Evolutionary conservation across 768 basidiomycete genomes (phyloP).

Genomic region (Boletus rubroflammeus): DNA sequence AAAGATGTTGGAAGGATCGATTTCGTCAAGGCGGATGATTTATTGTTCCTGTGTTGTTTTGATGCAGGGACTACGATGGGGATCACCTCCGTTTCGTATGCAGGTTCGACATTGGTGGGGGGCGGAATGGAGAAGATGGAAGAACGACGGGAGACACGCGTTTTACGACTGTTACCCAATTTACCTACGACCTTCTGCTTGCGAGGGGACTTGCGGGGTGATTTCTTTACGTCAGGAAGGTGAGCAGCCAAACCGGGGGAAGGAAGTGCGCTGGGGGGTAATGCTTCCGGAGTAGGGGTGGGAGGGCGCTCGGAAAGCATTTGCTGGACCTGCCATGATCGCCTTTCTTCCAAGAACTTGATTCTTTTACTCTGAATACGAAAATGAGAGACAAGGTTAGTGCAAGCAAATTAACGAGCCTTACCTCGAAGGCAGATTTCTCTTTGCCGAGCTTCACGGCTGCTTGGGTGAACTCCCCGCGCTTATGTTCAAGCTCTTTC

Average conservation of each 20-base stretch:
- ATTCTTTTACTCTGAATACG: slow-evolving; percentile 53
- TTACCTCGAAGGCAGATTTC: slow-evolving; percentile 63
- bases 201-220: slow-evolving; percentile 43
- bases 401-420: background rate
- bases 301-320: slow-evolving; percentile 59
- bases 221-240: slow-evolving; percentile 35
- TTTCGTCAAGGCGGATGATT: slow-evolving; percentile 29
- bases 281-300: slow-evolving; percentile 27
- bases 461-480: slow-evolving; percentile 60
- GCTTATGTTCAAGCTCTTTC: slow-evolving; percentile 61
- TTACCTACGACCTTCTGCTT: slow-evolving; percentile 48
- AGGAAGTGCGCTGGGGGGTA: slow-evolving; percentile 15
- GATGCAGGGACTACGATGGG: slow-evolving; percentile 27
- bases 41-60: slow-evolving; percentile 23
- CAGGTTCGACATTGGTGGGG: slow-evolving; percentile 36
- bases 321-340: slow-evolving; percentile 65
- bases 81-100: slow-evolving; percentile 54
- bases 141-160: slow-evolving; percentile 45
- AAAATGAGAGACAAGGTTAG: slow-evolving; percentile 1
- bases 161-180: slow-evolving; percentile 42
- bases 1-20: slow-evolving; percentile 67
- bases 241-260: slow-evolving; percentile 23
- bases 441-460: slow-evolving; percentile 62
- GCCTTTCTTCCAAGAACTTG: slow-evolving; percentile 63
- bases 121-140: slow-evolving; percentile 37